A percentile compares a stretch with the other conserved stretches of the same genome.
Conservation (phyloP, 2,329 filamentous ascomycete species). For the Pseudocercospora fuligena region DNA sequence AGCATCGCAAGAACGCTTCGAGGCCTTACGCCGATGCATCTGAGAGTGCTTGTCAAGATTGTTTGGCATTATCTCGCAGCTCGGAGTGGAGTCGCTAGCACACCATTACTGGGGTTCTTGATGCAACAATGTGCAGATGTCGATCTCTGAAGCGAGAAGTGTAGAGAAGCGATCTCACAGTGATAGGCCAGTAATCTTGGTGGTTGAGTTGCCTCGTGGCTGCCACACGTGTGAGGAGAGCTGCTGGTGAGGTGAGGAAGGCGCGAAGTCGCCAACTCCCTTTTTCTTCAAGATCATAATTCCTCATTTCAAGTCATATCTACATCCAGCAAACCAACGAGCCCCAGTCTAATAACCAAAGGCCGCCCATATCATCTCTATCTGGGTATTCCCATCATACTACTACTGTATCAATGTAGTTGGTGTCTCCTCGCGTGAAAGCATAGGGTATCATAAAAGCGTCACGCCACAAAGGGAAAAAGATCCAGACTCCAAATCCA, state of each 20-base stretch:
- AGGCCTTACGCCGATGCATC: not conserved
- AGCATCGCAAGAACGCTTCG: not conserved
- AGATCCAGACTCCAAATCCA: not conserved
- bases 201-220: not conserved
- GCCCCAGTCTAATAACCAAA: not conserved
- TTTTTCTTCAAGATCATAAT: not conserved
- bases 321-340: not conserved
- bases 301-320: not conserved
- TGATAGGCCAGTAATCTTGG: too few species aligned
- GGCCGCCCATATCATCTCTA: not conserved
- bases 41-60: not conserved
- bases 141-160: not conserved
- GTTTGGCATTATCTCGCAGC: constrained; percentile 3
- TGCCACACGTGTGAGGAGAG: not conserved
- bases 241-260: too few species aligned
- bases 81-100: not conserved
- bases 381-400: not conserved
- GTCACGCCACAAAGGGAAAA: not conserved
- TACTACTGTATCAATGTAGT: constrained; percentile 14
- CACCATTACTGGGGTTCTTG: not conserved
- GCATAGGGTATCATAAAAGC: constrained; percentile 18
- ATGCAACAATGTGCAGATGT: not conserved
- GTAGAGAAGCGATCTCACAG: too few species aligned
- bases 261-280: too few species aligned
- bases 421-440: constrained; percentile 2